Evolutionary conservation across 768 basidiomycete genomes (phyloP).

Genomic region (Lactarius hatsudake): DNA sequence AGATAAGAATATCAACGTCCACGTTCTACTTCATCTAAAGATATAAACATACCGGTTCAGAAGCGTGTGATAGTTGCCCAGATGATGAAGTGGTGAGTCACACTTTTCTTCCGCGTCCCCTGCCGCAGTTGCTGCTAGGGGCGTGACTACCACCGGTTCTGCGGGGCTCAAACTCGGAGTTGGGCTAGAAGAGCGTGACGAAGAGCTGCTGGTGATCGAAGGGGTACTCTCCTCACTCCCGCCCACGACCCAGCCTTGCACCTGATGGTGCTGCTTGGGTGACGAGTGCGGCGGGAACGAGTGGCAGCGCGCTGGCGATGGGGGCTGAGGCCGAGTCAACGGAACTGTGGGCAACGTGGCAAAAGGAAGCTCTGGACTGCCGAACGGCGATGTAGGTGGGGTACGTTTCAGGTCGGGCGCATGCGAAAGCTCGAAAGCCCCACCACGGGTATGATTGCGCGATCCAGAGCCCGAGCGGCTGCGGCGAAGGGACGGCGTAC

Average conservation of each 20-base stretch:
- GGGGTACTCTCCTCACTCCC: conserved; percentile 25
- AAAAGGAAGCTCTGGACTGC: conserved; percentile 9
- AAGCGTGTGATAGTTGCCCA: conserved; percentile 53
- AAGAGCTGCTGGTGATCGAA: conserved; percentile 23
- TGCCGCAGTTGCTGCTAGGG: background rate
- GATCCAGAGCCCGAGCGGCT: conserved; percentile 7
- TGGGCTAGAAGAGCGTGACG: conserved; percentile 21
- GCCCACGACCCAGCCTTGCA: conserved; percentile 5
- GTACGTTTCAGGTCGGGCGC: conserved; percentile 21
- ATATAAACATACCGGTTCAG: conserved; percentile 54
- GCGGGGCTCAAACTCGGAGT: conserved; percentile 18
- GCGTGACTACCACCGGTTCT: conserved; percentile 1
- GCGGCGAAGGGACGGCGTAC: conserved; percentile 19
- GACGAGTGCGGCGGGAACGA: conserved; percentile 26
- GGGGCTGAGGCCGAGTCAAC: conserved; percentile 13
- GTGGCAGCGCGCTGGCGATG: conserved; percentile 15
- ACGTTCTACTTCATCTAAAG: background rate
- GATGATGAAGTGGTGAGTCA: conserved; percentile 14
- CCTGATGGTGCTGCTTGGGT: background rate
- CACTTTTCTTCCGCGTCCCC: background rate
- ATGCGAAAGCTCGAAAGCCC: conserved; percentile 5
- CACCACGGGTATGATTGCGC: conserved; percentile 24
- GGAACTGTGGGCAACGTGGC: background rate
- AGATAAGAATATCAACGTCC: conserved; percentile 20
- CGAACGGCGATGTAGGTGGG: conserved; percentile 21